Percentiles rank a stretch among this genome's conserved stretches.
Evolutionary conservation across 2,329 filamentous ascomycete species (phyloP).

Genomic region (Fusarium setosum): DNA sequence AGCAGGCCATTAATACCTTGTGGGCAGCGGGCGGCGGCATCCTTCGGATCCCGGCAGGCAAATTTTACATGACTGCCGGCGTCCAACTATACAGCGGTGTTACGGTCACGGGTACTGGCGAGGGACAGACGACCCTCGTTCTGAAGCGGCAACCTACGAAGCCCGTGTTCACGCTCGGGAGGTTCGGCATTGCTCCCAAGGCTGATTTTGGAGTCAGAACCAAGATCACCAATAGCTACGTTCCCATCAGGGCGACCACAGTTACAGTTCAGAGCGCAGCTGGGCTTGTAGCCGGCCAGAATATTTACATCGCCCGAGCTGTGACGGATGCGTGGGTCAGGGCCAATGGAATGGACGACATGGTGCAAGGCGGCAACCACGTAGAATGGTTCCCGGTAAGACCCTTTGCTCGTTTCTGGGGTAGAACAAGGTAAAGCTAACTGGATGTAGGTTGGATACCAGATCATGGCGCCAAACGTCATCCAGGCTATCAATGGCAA

Average conservation of each 20-base stretch:
- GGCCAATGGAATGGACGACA: conserved; percentile 17
- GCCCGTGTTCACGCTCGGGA: conserved; percentile 15
- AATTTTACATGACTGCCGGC: conserved; percentile 8
- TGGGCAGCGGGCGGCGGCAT: conserved; percentile 11
- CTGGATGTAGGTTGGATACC: neutral
- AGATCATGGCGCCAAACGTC: conserved; percentile 9
- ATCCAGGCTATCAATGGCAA: conserved; percentile 15
- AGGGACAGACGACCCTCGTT: neutral
- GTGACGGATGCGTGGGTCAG: conserved; percentile 14
- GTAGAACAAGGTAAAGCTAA: neutral
- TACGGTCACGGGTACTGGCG: neutral
- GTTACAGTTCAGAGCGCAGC: neutral
- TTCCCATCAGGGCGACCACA: neutral
- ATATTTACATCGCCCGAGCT: conserved; percentile 6
- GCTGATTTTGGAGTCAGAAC: neutral
- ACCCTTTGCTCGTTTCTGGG: too few species aligned
- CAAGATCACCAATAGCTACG: conserved; percentile 17
- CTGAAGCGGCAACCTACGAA: neutral
- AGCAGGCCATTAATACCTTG: conserved; percentile 7
- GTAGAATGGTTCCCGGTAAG: conserved; percentile 20
- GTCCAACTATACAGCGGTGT: conserved; percentile 1
- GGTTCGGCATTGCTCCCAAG: neutral
- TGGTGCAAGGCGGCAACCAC: neutral
- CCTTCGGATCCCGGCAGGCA: conserved; percentile 5
- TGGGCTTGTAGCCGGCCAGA: conserved; percentile 8